These are phyloP conservation scores for Metarhizium rileyi DNA, from an alignment of 2,329 filamentous ascomycete species.

Conservation along the genomic window DNA sequence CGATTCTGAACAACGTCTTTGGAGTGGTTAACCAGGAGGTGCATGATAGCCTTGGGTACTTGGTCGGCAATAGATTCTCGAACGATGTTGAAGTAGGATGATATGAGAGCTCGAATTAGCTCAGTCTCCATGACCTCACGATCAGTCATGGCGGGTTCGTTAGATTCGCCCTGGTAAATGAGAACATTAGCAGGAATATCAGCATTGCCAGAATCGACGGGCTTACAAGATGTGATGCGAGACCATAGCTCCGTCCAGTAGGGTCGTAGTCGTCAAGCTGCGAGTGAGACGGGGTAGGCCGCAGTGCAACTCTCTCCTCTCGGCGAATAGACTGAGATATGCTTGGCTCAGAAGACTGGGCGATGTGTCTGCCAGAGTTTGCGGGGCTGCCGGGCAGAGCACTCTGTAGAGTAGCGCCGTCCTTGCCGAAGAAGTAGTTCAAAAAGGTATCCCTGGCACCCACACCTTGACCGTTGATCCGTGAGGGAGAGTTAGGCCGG, in stretches of 20 bases:
- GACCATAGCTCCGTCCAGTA: slow-evolving; percentile 26
- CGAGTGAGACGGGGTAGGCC: slow-evolving; percentile 33
- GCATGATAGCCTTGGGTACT: slow-evolving; percentile 98
- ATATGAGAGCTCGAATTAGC: slow-evolving; percentile 90
- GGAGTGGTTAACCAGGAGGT: slow-evolving; percentile 94
- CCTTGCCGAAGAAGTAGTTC: slow-evolving; percentile 98
- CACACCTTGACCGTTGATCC: slow-evolving; percentile 48
- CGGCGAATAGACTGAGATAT: slow-evolving; percentile 78
- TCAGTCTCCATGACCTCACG: slow-evolving; percentile 96
- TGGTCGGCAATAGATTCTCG: slow-evolving; percentile 97
- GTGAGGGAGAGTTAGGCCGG: slow-evolving; percentile 31
- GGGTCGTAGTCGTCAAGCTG: slow-evolving; percentile 31
- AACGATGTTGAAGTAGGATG: slow-evolving; percentile 98
- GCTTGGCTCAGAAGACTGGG: slow-evolving; percentile 68
- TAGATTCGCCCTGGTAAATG: slow-evolving; percentile 40
- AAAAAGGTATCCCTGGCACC: slow-evolving; percentile 81
- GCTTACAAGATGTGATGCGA: slow-evolving; percentile 52
- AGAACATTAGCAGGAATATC: slow-evolving; percentile 2
- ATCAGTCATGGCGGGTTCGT: slow-evolving; percentile 84
- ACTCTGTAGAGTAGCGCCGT: slow-evolving; percentile 45
- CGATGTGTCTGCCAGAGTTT: slow-evolving; percentile 53
- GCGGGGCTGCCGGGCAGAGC: slow-evolving; percentile 24
- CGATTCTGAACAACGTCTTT: slow-evolving; percentile 97
- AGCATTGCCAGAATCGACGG: background rate
- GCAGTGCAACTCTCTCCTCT: slow-evolving; percentile 47